Evolutionary conservation across 495 filamentous ascomycete genomes (phyloP), one percentile per base, ranked within the genome.

Genomic region (Trichoderma reesei): DNA sequence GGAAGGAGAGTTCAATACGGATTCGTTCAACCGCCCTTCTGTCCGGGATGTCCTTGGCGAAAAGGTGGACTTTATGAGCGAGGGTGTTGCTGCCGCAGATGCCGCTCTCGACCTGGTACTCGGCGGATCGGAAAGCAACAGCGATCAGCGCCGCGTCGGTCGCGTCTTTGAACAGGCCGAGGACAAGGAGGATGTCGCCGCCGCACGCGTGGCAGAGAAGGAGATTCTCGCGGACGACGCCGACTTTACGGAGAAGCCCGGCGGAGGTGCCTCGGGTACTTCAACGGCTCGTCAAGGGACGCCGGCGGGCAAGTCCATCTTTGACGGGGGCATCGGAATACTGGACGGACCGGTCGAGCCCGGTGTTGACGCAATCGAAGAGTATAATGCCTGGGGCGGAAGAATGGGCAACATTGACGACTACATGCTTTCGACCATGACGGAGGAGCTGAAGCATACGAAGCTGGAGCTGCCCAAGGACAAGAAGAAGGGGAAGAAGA

Each of bases 1-100:
- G 72, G 92, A 97, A 73, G 95, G 95, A 60, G 92, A 93, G 68
- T 99, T 99, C 75, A 99, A 92, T 1, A 99, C 95, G 0, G 95
- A 98, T 73, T 93, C 96, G 76, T 94, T 97, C 79, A 91, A 90
- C 70, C 91, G 91, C 70, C 77, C 92, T 56, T 83, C 79, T 3
- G 85, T 86, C 59, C 82, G 85, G 59, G 89, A 90, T 63, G 85
- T 90, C 68, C 80, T 90, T 48, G 85, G 83, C 65, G 80, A 80
- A 61, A 83, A 78, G 37, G 78, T 82, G 2, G 79, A 80, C 54
- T 75, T 76, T 1, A 79, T 82, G 13, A 73, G 77, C 18, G 88
- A 90, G 65, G 82, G 82, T 39, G 82, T 84, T 65, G 80, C 85
- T 0, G 86, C 85, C 34, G 87, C 86, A 14, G 88, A 85, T 59